Evolutionary conservation across 305 asterid species (phyloP).

Genomic region (Lippia alba): DNA sequence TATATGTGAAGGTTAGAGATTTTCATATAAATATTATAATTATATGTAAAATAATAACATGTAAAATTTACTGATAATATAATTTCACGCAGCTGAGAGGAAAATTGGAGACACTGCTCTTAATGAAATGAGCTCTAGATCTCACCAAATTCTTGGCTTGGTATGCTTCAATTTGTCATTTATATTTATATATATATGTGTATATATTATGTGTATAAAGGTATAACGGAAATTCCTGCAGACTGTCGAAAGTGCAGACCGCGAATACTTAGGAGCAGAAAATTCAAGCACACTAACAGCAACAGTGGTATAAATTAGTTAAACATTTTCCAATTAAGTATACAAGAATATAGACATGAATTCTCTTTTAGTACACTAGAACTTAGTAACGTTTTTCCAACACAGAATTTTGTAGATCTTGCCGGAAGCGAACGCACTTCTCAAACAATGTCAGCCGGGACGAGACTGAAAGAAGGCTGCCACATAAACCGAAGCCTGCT

Average conservation of each 20-base stretch:
- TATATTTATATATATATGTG: background rate
- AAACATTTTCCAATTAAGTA: background rate
- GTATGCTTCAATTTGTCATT: conserved; percentile 39
- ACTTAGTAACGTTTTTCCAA: conserved; percentile 9
- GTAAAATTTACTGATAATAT: too few relatives aligned
- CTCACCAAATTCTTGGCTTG: conserved; percentile 75
- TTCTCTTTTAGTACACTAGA: background rate
- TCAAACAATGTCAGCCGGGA: conserved; percentile 52
- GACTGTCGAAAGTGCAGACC: conserved; percentile 68
- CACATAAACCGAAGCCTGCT: conserved; percentile 82
- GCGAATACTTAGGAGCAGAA: conserved; percentile 39
- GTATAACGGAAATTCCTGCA: conserved; percentile 35
- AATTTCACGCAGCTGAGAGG: conserved; percentile 59
- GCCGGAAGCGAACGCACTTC: conserved; percentile 87
- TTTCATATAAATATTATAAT: too few relatives aligned
- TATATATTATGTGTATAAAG: background rate
- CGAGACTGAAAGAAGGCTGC: conserved; percentile 63
- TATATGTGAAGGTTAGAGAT: conserved; percentile 56
- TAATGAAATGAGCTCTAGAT: conserved; percentile 79
- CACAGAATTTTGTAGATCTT: conserved; percentile 76
- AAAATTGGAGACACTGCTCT: conserved; percentile 68
- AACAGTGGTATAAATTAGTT: conserved; percentile 58
- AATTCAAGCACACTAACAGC: conserved; percentile 64
- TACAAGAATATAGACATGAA: background rate
- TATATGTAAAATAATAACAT: too few relatives aligned